These are phyloP conservation scores for Nemania sp. DNA, from an alignment of 2,329 filamentous ascomycete species.

Conservation along the genomic window DNA sequence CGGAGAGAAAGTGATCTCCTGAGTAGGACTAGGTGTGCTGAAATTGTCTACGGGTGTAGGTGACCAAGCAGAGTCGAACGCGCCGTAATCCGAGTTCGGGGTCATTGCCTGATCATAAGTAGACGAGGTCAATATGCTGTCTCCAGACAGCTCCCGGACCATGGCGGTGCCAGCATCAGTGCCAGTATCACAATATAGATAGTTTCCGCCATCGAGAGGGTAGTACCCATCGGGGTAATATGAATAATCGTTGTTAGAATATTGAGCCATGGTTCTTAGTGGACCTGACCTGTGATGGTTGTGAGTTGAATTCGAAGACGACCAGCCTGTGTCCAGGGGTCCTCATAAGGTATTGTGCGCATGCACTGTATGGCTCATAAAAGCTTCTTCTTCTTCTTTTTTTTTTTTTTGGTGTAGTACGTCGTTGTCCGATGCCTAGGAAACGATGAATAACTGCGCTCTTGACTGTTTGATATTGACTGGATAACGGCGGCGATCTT, in stretches of 20 bases:
- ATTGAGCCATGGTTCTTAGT: conserved; percentile 5
- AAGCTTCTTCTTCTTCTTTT: not conserved
- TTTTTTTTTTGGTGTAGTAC: no score
- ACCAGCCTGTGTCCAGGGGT: conserved; percentile 8
- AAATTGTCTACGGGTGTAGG: conserved; percentile 8
- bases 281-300: not conserved
- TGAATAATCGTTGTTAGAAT: not conserved
- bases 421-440: not conserved
- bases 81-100: conserved; percentile 26
- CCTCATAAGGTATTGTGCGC: not conserved
- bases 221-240: conserved; percentile 3
- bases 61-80: conserved; percentile 20
- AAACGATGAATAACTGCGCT: not conserved
- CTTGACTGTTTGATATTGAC: not conserved
- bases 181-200: conserved; percentile 20
- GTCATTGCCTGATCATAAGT: conserved; percentile 18
- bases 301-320: not conserved
- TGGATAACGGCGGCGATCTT: conserved; percentile 5
- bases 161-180: conserved; percentile 23
- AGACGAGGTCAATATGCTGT: conserved; percentile 22
- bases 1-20: not conserved
- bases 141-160: conserved; percentile 29
- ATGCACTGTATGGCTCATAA: conserved; percentile 10
- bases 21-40: conserved; percentile 1
- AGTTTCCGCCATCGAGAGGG: not conserved